Percentiles rank a stretch among this genome's conserved stretches.
Evolutionary conservation across 2,329 filamentous ascomycete genomes (phyloP).

Genomic region (Sporothrix protearum): DNA sequence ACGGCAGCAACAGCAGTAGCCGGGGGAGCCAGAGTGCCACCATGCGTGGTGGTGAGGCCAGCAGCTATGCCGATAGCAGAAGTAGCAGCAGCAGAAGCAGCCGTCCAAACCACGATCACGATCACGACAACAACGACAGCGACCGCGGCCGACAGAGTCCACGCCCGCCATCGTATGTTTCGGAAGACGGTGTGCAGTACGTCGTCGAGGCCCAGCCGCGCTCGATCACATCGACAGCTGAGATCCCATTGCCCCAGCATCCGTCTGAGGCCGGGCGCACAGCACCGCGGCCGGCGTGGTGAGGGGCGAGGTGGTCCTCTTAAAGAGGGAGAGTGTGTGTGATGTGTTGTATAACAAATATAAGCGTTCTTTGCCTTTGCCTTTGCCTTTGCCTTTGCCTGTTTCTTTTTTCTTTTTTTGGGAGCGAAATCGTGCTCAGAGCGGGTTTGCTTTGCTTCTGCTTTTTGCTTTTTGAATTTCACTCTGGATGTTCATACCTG

Average conservation of each 20-base stretch:
- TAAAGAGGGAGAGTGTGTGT: background rate
- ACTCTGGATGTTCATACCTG: background rate
- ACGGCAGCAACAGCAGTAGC: slow-evolving; percentile 21
- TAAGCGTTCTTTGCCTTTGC: background rate
- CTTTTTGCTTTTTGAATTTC: background rate
- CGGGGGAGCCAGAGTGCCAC: slow-evolving; percentile 32
- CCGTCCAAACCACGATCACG: background rate
- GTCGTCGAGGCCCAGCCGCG: slow-evolving; percentile 64
- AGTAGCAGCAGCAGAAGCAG: background rate
- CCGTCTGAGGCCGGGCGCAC: slow-evolving; percentile 44
- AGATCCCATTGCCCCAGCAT: slow-evolving; percentile 46
- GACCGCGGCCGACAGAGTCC: slow-evolving; percentile 24
- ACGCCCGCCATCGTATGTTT: slow-evolving; percentile 72
- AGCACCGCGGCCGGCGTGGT: slow-evolving; percentile 31
- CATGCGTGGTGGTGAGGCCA: slow-evolving; percentile 15
- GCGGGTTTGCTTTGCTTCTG: background rate
- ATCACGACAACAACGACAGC: slow-evolving; percentile 27
- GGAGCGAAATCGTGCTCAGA: background rate
- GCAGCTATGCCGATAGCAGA: background rate
- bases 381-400: background rate
- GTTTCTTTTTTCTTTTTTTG: background rate
- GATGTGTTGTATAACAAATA: background rate
- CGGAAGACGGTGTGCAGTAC: slow-evolving; percentile 71
- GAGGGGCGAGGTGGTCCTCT: background rate
- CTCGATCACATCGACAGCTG: slow-evolving; percentile 49